Evolutionary conservation across 371 early-diverging fungal genomes (phyloP), one percentile per base, ranked within the genome.

Genomic region (Saksenaea vasiformis): DNA sequence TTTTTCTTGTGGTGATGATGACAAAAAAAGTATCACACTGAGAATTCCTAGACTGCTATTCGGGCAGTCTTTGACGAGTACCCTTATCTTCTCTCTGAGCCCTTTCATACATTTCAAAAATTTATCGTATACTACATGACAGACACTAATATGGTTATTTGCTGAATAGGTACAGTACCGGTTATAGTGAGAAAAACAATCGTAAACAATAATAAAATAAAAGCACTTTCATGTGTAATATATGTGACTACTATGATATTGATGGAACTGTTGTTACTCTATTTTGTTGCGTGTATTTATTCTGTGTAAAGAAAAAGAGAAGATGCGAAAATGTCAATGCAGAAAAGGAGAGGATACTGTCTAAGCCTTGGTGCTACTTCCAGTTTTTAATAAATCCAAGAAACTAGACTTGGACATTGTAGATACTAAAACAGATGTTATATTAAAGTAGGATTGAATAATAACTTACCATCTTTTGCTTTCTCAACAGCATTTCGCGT

Each of bases 361-460:
- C 22, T 47, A 47, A 10, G 22, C 51, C 51, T 47, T 19, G 22
- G 51, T 57, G 28, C 43, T 53, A 64, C 39, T 31, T 36, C 87
- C 85, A 44, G 79, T 71, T 70, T 87, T 87, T 66, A 87, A 77
- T 5, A 86, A 71, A 62, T 87, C 86, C 61, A 87, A 73, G 70
- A 87, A 87, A 67, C 77, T 86, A 22, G 86, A 72, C 65, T 87
- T 87, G 34, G 86, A 80, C 82, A 87, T 76, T 5, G 76, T 86
- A 11, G 88, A 84, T 19, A 85, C 85, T 86, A 73, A 10, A 24
- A 41, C 53, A 44, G 31, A 37, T 58, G 37, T 19, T 31, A n/a
- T 8, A 3, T 10, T 19, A 19, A 47, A 10, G 4, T 0, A 47
- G 0, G 5, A 26, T 47, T 11, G 8, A 9, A 17, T 47, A 39